Conservation (phyloP, 306 rosid genomes). For the Lotus japonicus region DNA sequence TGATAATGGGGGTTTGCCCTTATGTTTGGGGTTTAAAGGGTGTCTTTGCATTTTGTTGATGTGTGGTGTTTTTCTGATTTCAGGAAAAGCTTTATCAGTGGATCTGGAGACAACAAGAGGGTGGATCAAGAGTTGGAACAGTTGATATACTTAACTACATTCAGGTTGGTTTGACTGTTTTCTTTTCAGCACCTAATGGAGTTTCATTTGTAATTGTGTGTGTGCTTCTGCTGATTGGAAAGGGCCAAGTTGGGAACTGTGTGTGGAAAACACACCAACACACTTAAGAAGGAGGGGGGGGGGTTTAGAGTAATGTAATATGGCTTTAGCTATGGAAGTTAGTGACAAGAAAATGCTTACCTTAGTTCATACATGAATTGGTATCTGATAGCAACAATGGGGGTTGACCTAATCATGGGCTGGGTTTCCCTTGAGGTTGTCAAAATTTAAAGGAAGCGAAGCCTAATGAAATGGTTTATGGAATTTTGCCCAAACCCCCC, state of each 20-base stretch:
- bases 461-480: not conserved
- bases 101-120: slow-evolving; percentile 78
- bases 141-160: slow-evolving; percentile 59
- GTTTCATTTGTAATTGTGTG: not conserved
- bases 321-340: not conserved
- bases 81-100: slow-evolving; percentile 86
- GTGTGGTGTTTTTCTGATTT: slow-evolving; percentile 8
- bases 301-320: not conserved
- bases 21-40: not conserved
- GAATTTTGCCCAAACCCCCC: not conserved
- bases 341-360: not conserved
- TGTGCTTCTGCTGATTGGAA: not conserved
- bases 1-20: not conserved
- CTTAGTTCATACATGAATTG: not conserved
- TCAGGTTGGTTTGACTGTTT: slow-evolving; percentile 41
- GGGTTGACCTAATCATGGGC: not conserved
- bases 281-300: not conserved
- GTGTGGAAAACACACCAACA: not conserved
- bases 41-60: not conserved
- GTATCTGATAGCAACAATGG: not conserved
- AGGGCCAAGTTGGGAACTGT: not conserved
- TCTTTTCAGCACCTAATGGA: not conserved
- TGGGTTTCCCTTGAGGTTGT: not conserved
- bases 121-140: slow-evolving; percentile 64
- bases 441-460: not conserved